Percentiles rank a stretch among this genome's conserved stretches.
These are phyloP conservation scores for Aspergillus sclerotioniger DNA, from an alignment of 495 filamentous ascomycete species.

Conservation along the genomic window DNA sequence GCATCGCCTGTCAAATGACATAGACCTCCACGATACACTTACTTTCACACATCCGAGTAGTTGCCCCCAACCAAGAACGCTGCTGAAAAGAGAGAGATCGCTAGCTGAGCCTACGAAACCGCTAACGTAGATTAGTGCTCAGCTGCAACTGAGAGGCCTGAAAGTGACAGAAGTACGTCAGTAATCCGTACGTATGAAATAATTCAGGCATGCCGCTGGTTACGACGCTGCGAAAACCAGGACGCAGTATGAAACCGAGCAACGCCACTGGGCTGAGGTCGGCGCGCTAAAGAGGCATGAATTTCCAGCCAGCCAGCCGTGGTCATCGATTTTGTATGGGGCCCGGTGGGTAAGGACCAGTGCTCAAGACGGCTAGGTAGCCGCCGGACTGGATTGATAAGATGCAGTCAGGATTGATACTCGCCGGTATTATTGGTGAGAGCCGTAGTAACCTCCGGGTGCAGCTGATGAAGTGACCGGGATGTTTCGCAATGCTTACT, in stretches of 20 bases:
- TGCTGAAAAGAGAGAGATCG: too few species aligned
- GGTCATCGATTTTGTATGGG: background rate
- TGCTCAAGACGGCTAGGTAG: background rate
- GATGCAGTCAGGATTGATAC: conserved; percentile 1
- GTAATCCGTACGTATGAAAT: background rate
- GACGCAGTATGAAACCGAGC: background rate
- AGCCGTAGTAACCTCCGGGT: background rate
- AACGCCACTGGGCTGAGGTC: conserved; percentile 6
- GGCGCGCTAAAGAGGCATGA: conserved; percentile 3
- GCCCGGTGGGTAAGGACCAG: background rate
- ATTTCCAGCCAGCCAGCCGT: background rate
- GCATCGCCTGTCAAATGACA: background rate
- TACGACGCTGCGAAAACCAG: background rate
- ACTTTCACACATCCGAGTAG: too few species aligned
- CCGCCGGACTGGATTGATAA: conserved; percentile 8
- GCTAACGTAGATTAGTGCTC: background rate
- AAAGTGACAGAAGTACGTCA: background rate
- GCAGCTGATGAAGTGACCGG: background rate
- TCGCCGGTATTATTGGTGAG: conserved; percentile 1
- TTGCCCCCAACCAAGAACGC: too few species aligned
- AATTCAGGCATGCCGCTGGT: background rate
- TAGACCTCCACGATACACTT: too few species aligned
- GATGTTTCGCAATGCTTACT: background rate
- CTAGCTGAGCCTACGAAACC: too few species aligned
- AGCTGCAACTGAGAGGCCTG: background rate